phyloP scores from a whole-genome alignment of 108 stramenopile genomes.

The Pseudonitzschia delicatissima region DNA sequence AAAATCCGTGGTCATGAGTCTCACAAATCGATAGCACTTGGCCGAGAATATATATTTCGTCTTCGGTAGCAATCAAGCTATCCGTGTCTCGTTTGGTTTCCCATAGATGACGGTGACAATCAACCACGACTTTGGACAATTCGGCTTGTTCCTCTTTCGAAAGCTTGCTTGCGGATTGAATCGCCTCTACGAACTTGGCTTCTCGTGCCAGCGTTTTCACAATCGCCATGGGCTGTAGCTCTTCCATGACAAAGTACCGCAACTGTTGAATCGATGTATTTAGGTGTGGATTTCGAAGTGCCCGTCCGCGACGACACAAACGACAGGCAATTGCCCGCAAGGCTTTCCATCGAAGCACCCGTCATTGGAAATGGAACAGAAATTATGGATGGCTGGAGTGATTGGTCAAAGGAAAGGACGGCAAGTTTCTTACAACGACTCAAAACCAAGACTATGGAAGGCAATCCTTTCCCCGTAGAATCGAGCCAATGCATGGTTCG shows the following conservation, averaged over 20 bases:
- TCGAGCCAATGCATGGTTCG: constrained; percentile 21
- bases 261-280: background rate
- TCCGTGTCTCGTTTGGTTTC: constrained; percentile 43
- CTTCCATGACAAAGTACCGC: constrained; percentile 23
- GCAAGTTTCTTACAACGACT: constrained; percentile 1
- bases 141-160: constrained; percentile 23
- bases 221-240: constrained; percentile 25
- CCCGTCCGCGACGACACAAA: constrained; percentile 8
- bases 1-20: background rate
- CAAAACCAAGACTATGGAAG: constrained; percentile 17
- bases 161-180: constrained; percentile 19
- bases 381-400: constrained; percentile 7
- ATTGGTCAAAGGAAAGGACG: constrained; percentile 7
- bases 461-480: background rate
- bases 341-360: constrained; percentile 19
- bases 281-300: background rate
- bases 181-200: constrained; percentile 19
- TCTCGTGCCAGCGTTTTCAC: constrained; percentile 26
- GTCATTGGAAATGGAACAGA: constrained; percentile 22
- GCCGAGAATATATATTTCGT: constrained; percentile 80
- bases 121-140: constrained; percentile 59
- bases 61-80: constrained; percentile 77
- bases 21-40: constrained; percentile 10
- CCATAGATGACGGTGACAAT: constrained; percentile 83
- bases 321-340: constrained; percentile 12